These are phyloP conservation scores for Neofusicoccum kwambonambiense DNA, from an alignment of 2,329 filamentous ascomycete genomes.

Conservation along the genomic window DNA sequence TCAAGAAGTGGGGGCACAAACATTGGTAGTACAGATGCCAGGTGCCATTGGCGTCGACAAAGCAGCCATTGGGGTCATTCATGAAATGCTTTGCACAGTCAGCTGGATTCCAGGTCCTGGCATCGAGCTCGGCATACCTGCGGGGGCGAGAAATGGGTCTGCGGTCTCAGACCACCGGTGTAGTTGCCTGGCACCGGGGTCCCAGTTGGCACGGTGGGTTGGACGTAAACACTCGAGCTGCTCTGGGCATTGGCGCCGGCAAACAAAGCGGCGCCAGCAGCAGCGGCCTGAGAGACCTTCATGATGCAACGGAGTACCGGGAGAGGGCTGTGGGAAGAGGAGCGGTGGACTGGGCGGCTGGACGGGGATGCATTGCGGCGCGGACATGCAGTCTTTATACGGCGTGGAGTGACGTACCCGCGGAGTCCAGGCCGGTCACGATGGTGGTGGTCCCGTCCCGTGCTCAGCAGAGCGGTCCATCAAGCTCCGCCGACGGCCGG, in stretches of 20 bases:
- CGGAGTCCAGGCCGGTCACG: neutral
- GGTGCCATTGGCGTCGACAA: constrained; percentile 55
- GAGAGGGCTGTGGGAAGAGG: neutral
- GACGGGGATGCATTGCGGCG: neutral
- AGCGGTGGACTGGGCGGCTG: neutral
- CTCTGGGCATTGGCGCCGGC: neutral
- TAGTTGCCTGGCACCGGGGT: constrained; percentile 42
- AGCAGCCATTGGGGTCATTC: constrained; percentile 67
- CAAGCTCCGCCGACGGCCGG: neutral
- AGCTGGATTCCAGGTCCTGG: too few species aligned
- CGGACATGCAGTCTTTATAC: constrained; percentile 2
- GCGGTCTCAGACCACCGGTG: constrained; percentile 45
- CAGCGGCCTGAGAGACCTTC: neutral
- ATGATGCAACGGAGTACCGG: neutral
- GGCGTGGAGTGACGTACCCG: neutral
- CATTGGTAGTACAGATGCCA: constrained; percentile 69
- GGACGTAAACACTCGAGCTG: constrained; percentile 5
- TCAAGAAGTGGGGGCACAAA: constrained; percentile 21
- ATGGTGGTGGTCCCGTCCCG: neutral
- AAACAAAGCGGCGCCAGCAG: constrained; percentile 1
- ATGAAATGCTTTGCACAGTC: constrained; percentile 37
- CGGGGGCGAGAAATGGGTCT: constrained; percentile 58
- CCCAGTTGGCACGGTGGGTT: constrained; percentile 24
- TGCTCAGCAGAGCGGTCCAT: neutral
- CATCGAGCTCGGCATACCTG: constrained; percentile 50